Conservation (phyloP, 768 basidiomycete species). For the Galerina marginata region DNA sequence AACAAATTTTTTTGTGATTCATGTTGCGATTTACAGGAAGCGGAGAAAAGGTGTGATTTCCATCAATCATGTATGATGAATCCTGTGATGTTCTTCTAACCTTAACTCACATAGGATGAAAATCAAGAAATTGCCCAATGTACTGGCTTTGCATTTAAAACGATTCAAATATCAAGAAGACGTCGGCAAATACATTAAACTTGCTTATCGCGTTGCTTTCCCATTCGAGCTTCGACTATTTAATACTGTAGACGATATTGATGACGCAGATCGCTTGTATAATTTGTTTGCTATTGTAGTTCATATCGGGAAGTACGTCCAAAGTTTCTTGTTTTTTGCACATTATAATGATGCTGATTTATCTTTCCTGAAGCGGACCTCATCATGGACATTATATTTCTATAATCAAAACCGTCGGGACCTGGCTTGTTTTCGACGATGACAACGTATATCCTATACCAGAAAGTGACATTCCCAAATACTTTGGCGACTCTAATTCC, state of each 20-base stretch:
- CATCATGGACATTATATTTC: conserved; percentile 98
- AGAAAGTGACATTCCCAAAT: conserved; percentile 89
- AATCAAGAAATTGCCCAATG: conserved; percentile 94
- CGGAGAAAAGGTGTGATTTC: conserved; percentile 85
- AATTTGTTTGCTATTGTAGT: conserved; percentile 96
- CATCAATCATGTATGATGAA: conserved; percentile 2
- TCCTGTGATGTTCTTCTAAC: conserved; percentile 7
- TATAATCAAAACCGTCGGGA: conserved; percentile 83
- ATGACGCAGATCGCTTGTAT: conserved; percentile 91
- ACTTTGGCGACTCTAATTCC: conserved; percentile 89
- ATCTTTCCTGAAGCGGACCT: conserved; percentile 71
- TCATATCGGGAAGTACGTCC: conserved; percentile 95
- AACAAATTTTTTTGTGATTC: conserved; percentile 99
- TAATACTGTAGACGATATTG: conserved; percentile 94
- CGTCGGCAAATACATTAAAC: conserved; percentile 88
- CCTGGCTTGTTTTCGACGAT: conserved; percentile 96
- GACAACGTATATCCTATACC: conserved; percentile 88
- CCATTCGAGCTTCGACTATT: conserved; percentile 93
- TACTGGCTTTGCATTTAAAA: conserved; percentile 95
- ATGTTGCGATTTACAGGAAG: conserved; percentile 96
- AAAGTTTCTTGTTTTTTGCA: conserved; percentile 16
- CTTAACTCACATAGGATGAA: conserved; percentile 79
- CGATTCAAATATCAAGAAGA: conserved; percentile 99
- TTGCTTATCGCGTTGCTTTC: conserved; percentile 96
- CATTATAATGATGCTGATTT: conserved; percentile 14